These are phyloP conservation scores for Mucuna pruriens DNA, from an alignment of 306 rosid species.

Conservation along the genomic window DNA sequence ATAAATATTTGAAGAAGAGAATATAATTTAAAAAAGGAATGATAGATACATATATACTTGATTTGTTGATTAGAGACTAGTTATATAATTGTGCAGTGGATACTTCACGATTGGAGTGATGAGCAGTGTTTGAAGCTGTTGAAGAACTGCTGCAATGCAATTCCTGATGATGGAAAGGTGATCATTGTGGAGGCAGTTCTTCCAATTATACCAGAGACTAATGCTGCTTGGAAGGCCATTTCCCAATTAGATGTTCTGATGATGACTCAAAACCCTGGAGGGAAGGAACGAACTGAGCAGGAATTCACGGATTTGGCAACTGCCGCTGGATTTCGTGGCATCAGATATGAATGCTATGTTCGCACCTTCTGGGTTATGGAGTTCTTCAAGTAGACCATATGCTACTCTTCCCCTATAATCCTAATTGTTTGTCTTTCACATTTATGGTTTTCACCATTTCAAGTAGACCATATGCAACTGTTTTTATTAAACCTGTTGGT, in stretches of 20 bases:
- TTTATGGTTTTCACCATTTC: not conserved
- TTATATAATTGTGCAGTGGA: slow-evolving; percentile 36
- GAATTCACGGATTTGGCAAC: slow-evolving; percentile 54
- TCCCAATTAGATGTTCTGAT: slow-evolving; percentile 44
- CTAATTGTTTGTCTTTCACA: not conserved
- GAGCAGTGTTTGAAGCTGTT: slow-evolving; percentile 40
- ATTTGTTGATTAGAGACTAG: too few relatives aligned
- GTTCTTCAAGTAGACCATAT: slow-evolving; percentile 48
- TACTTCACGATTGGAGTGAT: slow-evolving; percentile 53
- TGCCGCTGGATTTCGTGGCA: slow-evolving; percentile 57
- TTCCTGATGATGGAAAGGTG: slow-evolving; percentile 61
- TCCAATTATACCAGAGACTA: slow-evolving; percentile 41
- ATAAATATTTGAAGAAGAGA: too few relatives aligned
- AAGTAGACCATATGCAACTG: too few relatives aligned
- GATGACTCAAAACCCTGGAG: slow-evolving; percentile 60
- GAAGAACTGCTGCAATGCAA: slow-evolving; percentile 57
- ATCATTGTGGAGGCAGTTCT: slow-evolving; percentile 52
- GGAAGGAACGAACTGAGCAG: slow-evolving; percentile 55
- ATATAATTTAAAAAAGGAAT: too few relatives aligned
- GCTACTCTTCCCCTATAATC: not conserved
- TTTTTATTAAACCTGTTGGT: too few relatives aligned
- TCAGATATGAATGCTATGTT: slow-evolving; percentile 46
- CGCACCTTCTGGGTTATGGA: slow-evolving; percentile 58
- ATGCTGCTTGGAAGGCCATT: not conserved
- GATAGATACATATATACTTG: too few relatives aligned